Percentiles rank a stretch among this genome's conserved stretches.
Evolutionary conservation across 352 stramenopile genomes (phyloP).

Genomic region (Elongisporangium anandrum): DNA sequence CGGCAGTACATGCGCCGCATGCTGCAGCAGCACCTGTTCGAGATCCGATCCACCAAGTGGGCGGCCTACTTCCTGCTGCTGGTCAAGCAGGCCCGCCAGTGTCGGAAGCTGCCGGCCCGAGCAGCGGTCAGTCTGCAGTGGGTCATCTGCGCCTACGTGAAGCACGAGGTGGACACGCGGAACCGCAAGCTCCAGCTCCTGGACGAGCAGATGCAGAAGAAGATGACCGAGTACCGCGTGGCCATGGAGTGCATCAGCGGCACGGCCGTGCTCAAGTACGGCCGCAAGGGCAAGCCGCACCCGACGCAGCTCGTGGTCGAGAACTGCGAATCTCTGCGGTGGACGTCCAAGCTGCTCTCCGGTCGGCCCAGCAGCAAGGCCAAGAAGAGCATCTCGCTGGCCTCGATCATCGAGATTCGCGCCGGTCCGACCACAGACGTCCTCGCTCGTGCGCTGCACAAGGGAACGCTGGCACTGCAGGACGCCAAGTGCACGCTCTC

Average conservation of each 20-base stretch:
- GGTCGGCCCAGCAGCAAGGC: slow-evolving; percentile 13
- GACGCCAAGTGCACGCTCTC: slow-evolving; percentile 76
- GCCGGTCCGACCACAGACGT: slow-evolving; percentile 61
- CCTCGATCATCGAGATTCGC: slow-evolving; percentile 47
- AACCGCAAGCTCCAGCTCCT: slow-evolving; percentile 33
- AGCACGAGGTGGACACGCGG: slow-evolving; percentile 35
- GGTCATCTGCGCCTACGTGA: slow-evolving; percentile 54
- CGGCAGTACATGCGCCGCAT: slow-evolving; percentile 30
- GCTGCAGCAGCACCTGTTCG: slow-evolving; percentile 54
- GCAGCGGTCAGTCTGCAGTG: slow-evolving; percentile 57
- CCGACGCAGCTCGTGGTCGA: slow-evolving; percentile 68
- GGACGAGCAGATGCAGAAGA: slow-evolving; percentile 57
- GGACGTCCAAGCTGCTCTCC: slow-evolving; percentile 67
- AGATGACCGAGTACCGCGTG: slow-evolving; percentile 84
- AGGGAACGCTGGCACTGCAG: slow-evolving; percentile 48
- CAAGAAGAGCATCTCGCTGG: slow-evolving; percentile 66
- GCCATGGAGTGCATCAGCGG: slow-evolving; percentile 75
- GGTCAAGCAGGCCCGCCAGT: slow-evolving; percentile 27
- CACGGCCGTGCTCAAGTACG: slow-evolving; percentile 72
- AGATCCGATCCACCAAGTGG: slow-evolving; percentile 79
- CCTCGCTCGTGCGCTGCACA: slow-evolving; percentile 58
- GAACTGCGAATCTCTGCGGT: slow-evolving; percentile 74
- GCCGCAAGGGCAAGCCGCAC: slow-evolving; percentile 77
- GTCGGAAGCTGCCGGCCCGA: slow-evolving; percentile 19
- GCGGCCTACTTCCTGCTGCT: slow-evolving; percentile 71